These are phyloP conservation scores for Malassezia sympodialis DNA, from an alignment of 1,284 basidiomycete genomes.

Conservation along the genomic window DNA sequence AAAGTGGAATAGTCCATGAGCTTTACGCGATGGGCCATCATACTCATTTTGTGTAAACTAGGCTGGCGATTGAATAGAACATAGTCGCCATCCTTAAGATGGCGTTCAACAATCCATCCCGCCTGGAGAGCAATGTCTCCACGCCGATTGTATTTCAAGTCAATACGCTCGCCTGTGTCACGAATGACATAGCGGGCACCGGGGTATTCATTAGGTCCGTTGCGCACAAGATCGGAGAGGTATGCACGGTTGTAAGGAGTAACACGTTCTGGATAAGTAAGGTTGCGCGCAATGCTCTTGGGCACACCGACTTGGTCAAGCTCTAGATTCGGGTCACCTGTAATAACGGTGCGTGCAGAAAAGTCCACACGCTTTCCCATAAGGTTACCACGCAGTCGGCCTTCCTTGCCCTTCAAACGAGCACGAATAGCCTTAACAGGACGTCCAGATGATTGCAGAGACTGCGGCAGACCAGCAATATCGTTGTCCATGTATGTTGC, in stretches of 20 bases:
- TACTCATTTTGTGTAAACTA: conserved; percentile 98
- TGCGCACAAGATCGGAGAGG: conserved; percentile 88
- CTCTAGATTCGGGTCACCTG: conserved; percentile 93
- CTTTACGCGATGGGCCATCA: conserved; percentile 98
- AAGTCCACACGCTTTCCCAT: conserved; percentile 99
- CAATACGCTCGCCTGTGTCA: conserved; percentile 95
- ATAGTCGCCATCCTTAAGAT: conserved; percentile 82
- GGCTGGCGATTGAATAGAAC: conserved; percentile 98
- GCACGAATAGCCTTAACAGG: conserved; percentile 98
- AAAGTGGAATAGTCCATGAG: conserved; percentile 99
- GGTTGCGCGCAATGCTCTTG: conserved; percentile 89
- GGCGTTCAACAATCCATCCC: conserved; percentile 97
- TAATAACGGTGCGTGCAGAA: conserved; percentile 97
- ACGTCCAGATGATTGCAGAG: conserved; percentile 90
- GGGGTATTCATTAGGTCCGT: conserved; percentile 88
- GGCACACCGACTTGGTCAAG: conserved; percentile 97
- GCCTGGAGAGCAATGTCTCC: conserved; percentile 85
- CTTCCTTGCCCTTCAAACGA: conserved; percentile 96
- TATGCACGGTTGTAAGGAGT: conserved; percentile 95
- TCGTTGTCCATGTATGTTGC: conserved; percentile 99
- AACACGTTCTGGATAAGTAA: conserved; percentile 95
- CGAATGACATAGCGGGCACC: conserved; percentile 95
- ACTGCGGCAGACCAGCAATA: conserved; percentile 94
- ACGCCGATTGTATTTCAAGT: conserved; percentile 82
- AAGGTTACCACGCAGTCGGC: conserved; percentile 89